Evolutionary conservation across 2,329 filamentous ascomycete species (phyloP), one percentile per base, ranked within the genome.

Genomic region (Calonectria ilicicola): DNA sequence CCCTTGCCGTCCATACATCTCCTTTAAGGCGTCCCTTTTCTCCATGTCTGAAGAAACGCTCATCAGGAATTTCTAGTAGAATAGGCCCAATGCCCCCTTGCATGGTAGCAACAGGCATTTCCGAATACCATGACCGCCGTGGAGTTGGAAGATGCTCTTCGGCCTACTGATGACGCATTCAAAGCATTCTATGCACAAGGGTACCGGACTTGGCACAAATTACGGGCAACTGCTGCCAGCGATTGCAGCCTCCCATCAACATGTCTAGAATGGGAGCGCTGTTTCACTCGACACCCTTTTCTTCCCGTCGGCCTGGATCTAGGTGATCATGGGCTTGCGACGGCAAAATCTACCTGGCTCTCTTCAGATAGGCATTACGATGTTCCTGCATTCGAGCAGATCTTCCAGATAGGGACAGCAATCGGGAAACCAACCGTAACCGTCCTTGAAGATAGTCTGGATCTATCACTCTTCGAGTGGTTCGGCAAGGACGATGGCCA

Each of bases 401-500:
- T 8, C 19, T 21, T 53, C 3, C 27, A 35, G 19, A 32, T 53
- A 3, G 15, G 26, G 19, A 4, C 32, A 3, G 14, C 27, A 53
- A 35, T 8, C 17, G 9, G 27, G 9, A 35, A 12, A 1, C 49
- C 49, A 2, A 7, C 14, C 10, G 5, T 65, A 56, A 47, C 35
- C 21, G 19, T 73, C 5, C 32, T 58, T 38, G 29, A 17, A 56
- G 19, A 67, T 9, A 51, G 70, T 15, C 15, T 26, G 17, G 35
- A 63, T 14, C n/a, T 68, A 15, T 53, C 60, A 2, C 51, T 71
- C 14, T 32, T 26, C 10, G 17, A 63, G 5, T 65, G 58, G 58
- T 51, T 75, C 14, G 70, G 68, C 3, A 53, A 69, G 9, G 49
- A 72, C 3, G 72, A 73, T 14, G 32, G 44, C 12, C 67, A 74